Evolutionary conservation across 768 basidiomycete species (phyloP), one percentile per base, ranked within the genome.

Genomic region (Sarcodon sp.): DNA sequence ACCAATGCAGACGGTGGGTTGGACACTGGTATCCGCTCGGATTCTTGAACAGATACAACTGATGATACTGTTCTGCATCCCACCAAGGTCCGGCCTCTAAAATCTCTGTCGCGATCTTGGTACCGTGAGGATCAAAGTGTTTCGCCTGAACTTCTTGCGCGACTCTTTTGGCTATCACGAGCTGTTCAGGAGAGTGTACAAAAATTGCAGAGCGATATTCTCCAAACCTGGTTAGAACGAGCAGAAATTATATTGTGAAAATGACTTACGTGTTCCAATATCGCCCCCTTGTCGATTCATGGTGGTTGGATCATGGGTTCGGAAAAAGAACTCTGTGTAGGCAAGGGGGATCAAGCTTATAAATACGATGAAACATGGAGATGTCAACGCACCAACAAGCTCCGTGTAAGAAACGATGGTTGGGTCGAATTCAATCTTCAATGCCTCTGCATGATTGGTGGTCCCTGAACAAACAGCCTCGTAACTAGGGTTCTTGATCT

Each of bases 201-300:
- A 92, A 97, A 59, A 98, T 94, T 10, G 79, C 88, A 1, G 91
- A 92, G 44, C 94, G 88, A 61, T 97, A 97, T 65, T 97, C 89
- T 87, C 61, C 27, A 13, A 43, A 35, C 6, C 31, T 35, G 8
- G 21, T 35, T 48, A 34, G 55, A 27, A 32, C 35, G 11, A 38
- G 21, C 45, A 12, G 33, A 32, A 21, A 3, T 44, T 6, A 39
- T n/a, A 21, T 3, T 8, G 7, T 13, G 6, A 12, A 11, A 15
- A 7, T 7, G 4, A 75, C 81, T 53, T 58, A 91, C 89, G 91
- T 31, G 79, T 77, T 15, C 92, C 91, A 3, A 58, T 59, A 57
- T 94, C 90, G 1, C 57, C 70, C 31, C 91, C 91, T 61, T 94
- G 91, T 11, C 72, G 66, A 62, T 94, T 81, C 48, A 72, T 58